Evolutionary conservation across 163 green algal species (phyloP).

Genomic region (Picocystis sp.): DNA sequence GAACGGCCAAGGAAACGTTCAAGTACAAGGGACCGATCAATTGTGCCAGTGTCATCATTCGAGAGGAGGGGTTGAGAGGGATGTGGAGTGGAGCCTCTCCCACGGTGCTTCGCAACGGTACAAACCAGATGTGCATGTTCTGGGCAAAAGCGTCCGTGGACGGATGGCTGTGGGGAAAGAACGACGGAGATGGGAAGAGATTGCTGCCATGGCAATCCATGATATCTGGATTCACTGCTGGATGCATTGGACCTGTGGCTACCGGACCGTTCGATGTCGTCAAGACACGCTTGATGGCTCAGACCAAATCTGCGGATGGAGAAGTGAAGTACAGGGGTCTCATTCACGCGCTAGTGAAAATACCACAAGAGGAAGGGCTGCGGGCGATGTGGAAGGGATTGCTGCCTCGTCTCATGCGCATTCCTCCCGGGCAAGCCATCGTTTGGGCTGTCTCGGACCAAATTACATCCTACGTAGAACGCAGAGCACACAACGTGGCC

Average conservation of each 20-base stretch:
- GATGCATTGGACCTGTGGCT: constrained; percentile 50
- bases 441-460: constrained; percentile 81
- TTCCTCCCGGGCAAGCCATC: constrained; percentile 83
- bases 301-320: constrained; percentile 28
- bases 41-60: constrained; percentile 50
- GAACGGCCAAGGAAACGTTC: constrained; percentile 42
- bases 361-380: constrained; percentile 63
- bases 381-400: constrained; percentile 71
- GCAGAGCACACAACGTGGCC: neutral
- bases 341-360: constrained; percentile 56
- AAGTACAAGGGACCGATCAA: constrained; percentile 85
- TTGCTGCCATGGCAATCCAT: constrained; percentile 65
- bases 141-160: constrained; percentile 45
- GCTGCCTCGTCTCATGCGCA: constrained; percentile 72
- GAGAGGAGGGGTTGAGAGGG: constrained; percentile 60
- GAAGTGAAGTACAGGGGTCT: constrained; percentile 46
- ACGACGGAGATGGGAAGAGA: constrained; percentile 69
- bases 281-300: constrained; percentile 80
- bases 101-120: constrained; percentile 73
- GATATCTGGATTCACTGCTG: constrained; percentile 60
- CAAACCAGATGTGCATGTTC: constrained; percentile 89
- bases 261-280: constrained; percentile 86
- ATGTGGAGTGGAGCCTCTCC: constrained; percentile 69
- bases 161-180: constrained; percentile 60
- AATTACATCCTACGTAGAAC: constrained; percentile 41